Conservation (phyloP, 495 filamentous ascomycete species). For the Talaromyces adpressus region DNA sequence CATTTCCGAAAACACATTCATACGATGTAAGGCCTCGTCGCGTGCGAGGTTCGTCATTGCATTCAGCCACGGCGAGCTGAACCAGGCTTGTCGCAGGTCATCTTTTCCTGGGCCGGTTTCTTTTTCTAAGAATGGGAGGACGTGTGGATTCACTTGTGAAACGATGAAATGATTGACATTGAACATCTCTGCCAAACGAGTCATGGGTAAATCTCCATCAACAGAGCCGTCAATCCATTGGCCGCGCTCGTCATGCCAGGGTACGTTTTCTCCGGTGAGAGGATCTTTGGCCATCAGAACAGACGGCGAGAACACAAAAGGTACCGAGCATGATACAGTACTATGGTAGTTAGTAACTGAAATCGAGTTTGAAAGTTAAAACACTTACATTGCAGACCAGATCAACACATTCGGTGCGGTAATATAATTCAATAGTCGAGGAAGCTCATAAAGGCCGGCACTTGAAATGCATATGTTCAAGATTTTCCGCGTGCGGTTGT, state of each 20-base stretch:
- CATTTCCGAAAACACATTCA: constrained; percentile 74
- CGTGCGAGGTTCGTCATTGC: constrained; percentile 69
- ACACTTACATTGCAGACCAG: constrained; percentile 82
- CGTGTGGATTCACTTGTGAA: constrained; percentile 92
- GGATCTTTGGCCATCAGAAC: constrained; percentile 81
- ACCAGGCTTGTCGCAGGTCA: constrained; percentile 32
- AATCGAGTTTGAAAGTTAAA: not conserved
- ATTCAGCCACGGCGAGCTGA: constrained; percentile 53
- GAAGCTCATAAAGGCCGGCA: constrained; percentile 79
- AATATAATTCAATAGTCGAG: constrained; percentile 82
- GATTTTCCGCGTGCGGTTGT: constrained; percentile 83
- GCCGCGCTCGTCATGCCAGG: constrained; percentile 78
- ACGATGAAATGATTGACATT: constrained; percentile 98
- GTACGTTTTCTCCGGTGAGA: constrained; percentile 64
- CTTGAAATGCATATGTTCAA: constrained; percentile 91
- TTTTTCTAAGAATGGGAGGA: constrained; percentile 67
- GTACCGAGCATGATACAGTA: constrained; percentile 88
- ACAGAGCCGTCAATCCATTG: constrained; percentile 91
- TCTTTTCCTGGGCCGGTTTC: constrained; percentile 52
- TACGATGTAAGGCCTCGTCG: constrained; percentile 71
- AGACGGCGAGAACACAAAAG: constrained; percentile 72
- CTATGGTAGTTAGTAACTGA: constrained; percentile 27
- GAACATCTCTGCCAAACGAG: constrained; percentile 85
- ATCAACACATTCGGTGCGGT: constrained; percentile 92
- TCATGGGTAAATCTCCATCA: constrained; percentile 92